These are phyloP conservation scores for Trypanosoma mega DNA, from an alignment of 208 protist genomes.

Conservation along the genomic window DNA sequence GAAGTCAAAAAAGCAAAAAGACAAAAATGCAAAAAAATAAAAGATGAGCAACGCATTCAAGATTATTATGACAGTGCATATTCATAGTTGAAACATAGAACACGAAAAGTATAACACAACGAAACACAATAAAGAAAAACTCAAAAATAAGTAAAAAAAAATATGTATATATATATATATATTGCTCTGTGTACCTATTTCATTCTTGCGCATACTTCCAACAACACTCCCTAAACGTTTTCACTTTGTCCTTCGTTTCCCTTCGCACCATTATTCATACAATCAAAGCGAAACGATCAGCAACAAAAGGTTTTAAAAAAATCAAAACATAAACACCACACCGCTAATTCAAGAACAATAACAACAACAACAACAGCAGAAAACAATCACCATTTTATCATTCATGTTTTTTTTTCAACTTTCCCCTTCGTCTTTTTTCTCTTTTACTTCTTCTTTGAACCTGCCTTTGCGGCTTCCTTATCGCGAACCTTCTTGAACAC, in stretches of 20 bases:
- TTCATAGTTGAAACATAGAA: no score
- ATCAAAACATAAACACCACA: no score
- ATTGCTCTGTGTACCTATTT: background rate
- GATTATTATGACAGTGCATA: no score
- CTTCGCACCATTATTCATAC: no score
- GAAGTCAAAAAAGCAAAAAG: constrained; percentile 17
- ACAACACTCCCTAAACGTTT: no score
- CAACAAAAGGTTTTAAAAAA: no score
- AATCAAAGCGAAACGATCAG: no score
- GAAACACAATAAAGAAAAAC: constrained; percentile 12
- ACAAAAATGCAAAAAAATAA: constrained; percentile 21
- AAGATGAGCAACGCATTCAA: no score
- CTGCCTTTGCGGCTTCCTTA: constrained; percentile 50
- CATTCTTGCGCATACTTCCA: background rate
- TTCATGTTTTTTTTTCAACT: constrained; percentile 5
- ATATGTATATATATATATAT: constrained; percentile 12
- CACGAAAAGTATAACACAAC: no score
- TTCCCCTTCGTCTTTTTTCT: background rate
- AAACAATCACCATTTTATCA: background rate
- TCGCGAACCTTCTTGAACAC: constrained; percentile 87
- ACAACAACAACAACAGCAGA: background rate
- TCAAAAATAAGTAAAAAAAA: constrained; percentile 3
- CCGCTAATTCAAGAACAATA: background rate
- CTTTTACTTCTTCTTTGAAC: constrained; percentile 30
- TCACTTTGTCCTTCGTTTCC: no score